phyloP scores from a whole-genome alignment of 148 eudicot genomes.

The Cornus kousa region DNA sequence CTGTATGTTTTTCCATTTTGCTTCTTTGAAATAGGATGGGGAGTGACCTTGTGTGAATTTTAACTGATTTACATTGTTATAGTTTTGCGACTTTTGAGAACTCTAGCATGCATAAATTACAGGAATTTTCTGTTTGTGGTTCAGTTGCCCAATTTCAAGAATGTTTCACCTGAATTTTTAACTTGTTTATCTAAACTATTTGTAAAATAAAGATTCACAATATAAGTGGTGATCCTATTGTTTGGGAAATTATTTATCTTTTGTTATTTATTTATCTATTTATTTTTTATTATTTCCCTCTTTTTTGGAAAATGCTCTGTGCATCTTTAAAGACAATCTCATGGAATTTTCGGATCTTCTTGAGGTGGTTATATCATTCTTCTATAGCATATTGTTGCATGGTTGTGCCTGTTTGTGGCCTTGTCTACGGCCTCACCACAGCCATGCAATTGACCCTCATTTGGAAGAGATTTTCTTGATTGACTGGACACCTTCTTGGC shows the following conservation, averaged over 20 bases:
- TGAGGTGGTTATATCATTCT: neutral
- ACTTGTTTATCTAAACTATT: too few species aligned
- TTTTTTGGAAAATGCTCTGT: too few species aligned
- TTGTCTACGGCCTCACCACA: neutral
- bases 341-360: neutral
- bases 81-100: neutral
- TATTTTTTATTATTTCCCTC: too few species aligned
- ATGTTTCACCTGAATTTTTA: too few species aligned
- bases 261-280: too few species aligned
- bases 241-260: neutral
- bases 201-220: neutral
- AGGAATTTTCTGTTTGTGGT: neutral
- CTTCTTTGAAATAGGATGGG: neutral
- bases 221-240: neutral
- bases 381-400: neutral
- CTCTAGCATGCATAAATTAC: neutral
- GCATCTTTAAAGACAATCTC: too few species aligned
- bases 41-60: neutral
- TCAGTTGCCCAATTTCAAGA: neutral
- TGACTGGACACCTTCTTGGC: neutral
- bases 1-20: conserved; percentile 14
- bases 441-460: neutral
- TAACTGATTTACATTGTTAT: neutral
- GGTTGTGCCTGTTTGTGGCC: neutral
- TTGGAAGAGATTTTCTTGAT: neutral